phyloP scores from a whole-genome alignment of 78 protist genomes.

The Tieghemostelium lacteum region DNA sequence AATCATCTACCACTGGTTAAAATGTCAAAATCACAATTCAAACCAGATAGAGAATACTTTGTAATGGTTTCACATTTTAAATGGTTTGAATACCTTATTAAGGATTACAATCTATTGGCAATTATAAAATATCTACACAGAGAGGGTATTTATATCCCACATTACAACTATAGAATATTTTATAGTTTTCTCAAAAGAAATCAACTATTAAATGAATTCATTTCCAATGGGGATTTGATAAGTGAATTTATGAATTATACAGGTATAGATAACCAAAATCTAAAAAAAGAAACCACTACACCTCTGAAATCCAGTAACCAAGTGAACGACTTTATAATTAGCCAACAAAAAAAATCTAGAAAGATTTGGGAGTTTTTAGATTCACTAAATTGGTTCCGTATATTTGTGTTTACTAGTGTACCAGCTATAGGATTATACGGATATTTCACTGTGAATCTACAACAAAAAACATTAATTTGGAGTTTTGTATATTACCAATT shows the following conservation, averaged over 20 bases:
- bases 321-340: conserved; percentile 4
- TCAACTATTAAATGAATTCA: conserved; percentile 58
- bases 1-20: too few relatives aligned
- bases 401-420: conserved; percentile 15
- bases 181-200: conserved; percentile 38
- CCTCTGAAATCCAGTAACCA: conserved; percentile 36
- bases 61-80: conserved; percentile 58
- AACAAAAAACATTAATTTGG: conserved; percentile 22
- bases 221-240: conserved; percentile 41
- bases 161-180: conserved; percentile 57
- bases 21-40: too few relatives aligned
- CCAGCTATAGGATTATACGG: conserved; percentile 74
- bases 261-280: conserved; percentile 5
- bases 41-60: too few relatives aligned
- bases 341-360: conserved; percentile 9
- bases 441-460: conserved; percentile 35
- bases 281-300: conserved; percentile 54
- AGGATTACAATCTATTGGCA: conserved; percentile 44
- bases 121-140: too few relatives aligned
- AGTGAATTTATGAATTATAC: conserved; percentile 15
- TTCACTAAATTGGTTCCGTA: conserved; percentile 74
- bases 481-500: conserved; percentile 60
- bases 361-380: conserved; percentile 21
- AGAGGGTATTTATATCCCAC: conserved; percentile 53
- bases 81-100: conserved; percentile 69